Conservation (phyloP, 176 grass and related monocot species). For the Triticum turgidum region DNA sequence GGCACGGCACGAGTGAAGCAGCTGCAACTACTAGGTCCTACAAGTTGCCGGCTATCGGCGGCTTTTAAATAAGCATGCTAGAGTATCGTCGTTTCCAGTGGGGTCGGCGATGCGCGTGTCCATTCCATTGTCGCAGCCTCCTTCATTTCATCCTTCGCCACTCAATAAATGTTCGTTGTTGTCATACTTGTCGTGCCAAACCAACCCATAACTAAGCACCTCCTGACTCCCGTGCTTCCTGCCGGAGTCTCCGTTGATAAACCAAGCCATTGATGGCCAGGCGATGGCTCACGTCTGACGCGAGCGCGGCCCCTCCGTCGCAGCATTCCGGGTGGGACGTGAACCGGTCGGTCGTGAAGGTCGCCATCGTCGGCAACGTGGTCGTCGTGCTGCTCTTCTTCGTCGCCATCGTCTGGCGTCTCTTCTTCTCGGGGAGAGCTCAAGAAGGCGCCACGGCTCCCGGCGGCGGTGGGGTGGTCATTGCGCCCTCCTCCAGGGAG, state of each 20-base stretch:
- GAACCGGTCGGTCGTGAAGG: conserved; percentile 8
- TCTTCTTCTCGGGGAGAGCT: conserved; percentile 37
- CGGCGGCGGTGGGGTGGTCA: background rate
- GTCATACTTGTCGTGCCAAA: conserved; percentile 1
- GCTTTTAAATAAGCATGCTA: background rate
- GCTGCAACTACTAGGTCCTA: background rate
- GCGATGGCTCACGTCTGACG: conserved; percentile 1
- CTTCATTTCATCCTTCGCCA: background rate
- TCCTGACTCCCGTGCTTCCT: background rate
- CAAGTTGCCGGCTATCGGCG: background rate
- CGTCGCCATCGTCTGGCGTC: conserved; percentile 27
- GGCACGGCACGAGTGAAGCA: background rate
- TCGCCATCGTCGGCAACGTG: conserved; percentile 39
- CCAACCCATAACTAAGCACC: background rate
- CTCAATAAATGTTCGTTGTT: background rate
- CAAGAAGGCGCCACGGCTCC: background rate
- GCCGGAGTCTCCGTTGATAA: background rate
- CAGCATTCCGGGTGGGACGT: background rate
- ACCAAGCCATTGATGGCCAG: conserved; percentile 6
- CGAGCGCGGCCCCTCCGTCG: background rate
- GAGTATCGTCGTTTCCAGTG: background rate
- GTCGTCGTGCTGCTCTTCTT: conserved; percentile 38
- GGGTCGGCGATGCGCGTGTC: conserved; percentile 11
- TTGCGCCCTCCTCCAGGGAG: background rate
- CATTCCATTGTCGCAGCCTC: conserved; percentile 7